These are phyloP conservation scores for Orbilia ellipsospora DNA, from an alignment of 2,329 filamentous ascomycete species.

Conservation along the genomic window DNA sequence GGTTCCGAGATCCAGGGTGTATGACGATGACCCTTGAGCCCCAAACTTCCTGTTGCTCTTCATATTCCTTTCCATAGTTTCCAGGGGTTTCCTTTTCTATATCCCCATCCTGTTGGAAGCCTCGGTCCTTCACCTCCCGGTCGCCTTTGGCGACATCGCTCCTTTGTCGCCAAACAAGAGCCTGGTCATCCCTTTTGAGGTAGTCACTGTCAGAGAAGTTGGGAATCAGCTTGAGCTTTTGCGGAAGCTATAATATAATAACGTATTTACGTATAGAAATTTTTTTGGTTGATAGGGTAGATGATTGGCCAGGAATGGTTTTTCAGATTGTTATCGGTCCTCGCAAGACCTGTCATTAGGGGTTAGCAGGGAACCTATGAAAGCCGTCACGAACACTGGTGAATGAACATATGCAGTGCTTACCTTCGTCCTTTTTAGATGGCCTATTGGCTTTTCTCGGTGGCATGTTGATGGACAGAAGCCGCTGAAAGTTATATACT, in stretches of 20 bases:
- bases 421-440: constrained; percentile 52
- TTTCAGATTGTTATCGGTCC: constrained; percentile 98
- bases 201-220: constrained; percentile 76
- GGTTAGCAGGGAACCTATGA: too few relatives aligned
- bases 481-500: too few relatives aligned
- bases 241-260: not conserved
- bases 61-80: constrained; percentile 68
- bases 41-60: constrained; percentile 64
- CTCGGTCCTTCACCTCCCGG: constrained; percentile 32
- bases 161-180: constrained; percentile 86
- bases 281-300: constrained; percentile 97
- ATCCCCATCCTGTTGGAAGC: constrained; percentile 72
- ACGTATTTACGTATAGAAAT: constrained; percentile 88
- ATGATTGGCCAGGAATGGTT: constrained; percentile 93
- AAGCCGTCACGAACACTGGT: too few relatives aligned
- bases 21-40: constrained; percentile 89
- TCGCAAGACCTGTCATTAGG: constrained; percentile 77
- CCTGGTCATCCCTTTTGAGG: constrained; percentile 97
- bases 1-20: constrained; percentile 93
- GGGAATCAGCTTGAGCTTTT: not conserved
- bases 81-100: constrained; percentile 61
- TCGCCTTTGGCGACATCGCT: constrained; percentile 76
- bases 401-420: not conserved
- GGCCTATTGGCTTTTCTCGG: constrained; percentile 42
- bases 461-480: constrained; percentile 29